A percentile compares a stretch with the other conserved stretches of the same genome.
Conservation (phyloP, 352 stramenopile genomes). For the Phytophthora foliorum region DNA sequence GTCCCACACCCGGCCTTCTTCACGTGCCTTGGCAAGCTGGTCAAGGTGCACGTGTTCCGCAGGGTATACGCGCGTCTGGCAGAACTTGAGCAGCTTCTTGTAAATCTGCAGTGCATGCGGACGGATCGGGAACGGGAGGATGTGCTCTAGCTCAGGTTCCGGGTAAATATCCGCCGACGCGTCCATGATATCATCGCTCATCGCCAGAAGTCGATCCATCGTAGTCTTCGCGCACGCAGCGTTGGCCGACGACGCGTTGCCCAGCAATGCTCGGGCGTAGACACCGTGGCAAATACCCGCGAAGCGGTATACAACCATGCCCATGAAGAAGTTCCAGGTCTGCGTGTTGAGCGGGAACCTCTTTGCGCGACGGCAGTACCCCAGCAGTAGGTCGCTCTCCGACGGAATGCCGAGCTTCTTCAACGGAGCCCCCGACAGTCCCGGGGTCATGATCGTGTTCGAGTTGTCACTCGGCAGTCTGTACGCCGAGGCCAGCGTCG, state of each 20-base stretch:
- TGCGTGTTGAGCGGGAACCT: constrained; percentile 60
- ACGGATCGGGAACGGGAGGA: constrained; percentile 80
- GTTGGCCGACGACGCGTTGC: constrained; percentile 87
- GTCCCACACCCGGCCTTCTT: constrained; percentile 77
- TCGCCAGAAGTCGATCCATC: constrained; percentile 68
- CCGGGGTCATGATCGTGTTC: constrained; percentile 65
- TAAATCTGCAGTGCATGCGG: constrained; percentile 84
- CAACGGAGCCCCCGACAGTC: constrained; percentile 51
- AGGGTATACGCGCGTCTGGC: constrained; percentile 91
- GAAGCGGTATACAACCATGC: constrained; percentile 79
- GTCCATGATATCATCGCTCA: constrained; percentile 53
- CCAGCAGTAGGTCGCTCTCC: constrained; percentile 64
- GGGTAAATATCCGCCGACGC: constrained; percentile 56
- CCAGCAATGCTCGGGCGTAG: constrained; percentile 71
- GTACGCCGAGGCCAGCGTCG: constrained; percentile 72
- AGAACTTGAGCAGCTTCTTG: constrained; percentile 90
- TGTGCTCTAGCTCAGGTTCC: constrained; percentile 57
- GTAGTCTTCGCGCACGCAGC: constrained; percentile 71
- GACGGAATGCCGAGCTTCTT: constrained; percentile 72
- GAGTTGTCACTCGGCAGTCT: constrained; percentile 48
- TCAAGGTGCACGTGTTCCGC: constrained; percentile 90
- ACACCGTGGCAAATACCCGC: constrained; percentile 87
- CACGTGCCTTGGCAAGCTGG: constrained; percentile 66
- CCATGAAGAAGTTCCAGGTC: constrained; percentile 84
- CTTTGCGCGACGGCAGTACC: constrained; percentile 65